Percentiles rank a stretch among this genome's conserved stretches.
Evolutionary conservation across 2,329 filamentous ascomycete species (phyloP).

Genomic region (Fusarium sp.): DNA sequence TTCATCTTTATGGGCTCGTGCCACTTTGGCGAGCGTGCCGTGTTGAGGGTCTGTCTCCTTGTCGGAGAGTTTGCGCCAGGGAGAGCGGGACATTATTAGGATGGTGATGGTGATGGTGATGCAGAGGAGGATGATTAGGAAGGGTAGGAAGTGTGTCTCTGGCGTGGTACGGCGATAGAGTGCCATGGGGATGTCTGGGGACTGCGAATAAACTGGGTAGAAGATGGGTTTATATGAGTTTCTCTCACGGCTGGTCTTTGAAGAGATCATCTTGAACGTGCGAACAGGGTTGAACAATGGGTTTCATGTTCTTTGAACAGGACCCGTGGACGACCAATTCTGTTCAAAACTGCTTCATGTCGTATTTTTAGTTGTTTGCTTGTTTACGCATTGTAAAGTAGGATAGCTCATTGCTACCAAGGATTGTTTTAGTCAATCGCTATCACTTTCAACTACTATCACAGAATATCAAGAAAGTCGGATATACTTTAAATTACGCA

Average conservation of each 20-base stretch:
- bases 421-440: too few species aligned
- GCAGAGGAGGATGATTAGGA: neutral
- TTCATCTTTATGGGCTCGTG: slow-evolving; percentile 10
- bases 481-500: too few species aligned
- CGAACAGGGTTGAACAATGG: neutral
- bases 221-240: neutral
- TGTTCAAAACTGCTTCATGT: too few species aligned
- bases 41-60: neutral
- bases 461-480: too few species aligned
- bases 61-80: neutral
- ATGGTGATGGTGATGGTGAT: neutral
- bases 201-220: neutral
- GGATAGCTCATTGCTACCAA: too few species aligned
- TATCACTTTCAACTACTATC: too few species aligned
- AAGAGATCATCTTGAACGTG: neutral
- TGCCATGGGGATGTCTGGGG: neutral
- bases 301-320: neutral
- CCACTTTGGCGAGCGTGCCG: slow-evolving; percentile 22
- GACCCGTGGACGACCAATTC: neutral
- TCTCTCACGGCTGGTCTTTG: neutral
- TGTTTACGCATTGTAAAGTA: too few species aligned
- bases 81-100: slow-evolving; percentile 3
- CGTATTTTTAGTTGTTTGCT: too few species aligned
- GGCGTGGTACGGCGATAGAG: neutral
- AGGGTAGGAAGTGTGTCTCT: neutral